Evolutionary conservation across 169 alveolate genomes (phyloP).

Genomic region (Plasmodium sp.): DNA sequence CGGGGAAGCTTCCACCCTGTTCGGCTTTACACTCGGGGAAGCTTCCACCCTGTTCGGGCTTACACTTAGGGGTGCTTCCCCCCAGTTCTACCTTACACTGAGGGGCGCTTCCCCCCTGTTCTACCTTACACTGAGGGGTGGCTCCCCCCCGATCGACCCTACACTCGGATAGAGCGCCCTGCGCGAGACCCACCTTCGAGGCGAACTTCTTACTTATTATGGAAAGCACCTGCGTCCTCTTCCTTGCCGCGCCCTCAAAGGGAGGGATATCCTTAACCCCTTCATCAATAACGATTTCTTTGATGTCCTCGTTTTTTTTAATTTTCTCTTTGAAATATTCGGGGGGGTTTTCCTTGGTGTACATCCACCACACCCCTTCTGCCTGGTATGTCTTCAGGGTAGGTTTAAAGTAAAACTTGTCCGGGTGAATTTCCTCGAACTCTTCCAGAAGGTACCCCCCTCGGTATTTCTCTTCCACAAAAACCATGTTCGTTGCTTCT

Average conservation of each 20-base stretch:
- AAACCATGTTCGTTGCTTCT: conserved; percentile 57
- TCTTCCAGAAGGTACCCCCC: conserved; percentile 67
- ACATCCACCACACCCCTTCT: conserved; percentile 75
- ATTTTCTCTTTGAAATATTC: conserved; percentile 21
- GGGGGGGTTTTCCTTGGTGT: conserved; percentile 61
- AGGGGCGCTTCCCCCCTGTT: neutral
- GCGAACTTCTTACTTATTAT: neutral
- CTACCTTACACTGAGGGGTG: neutral
- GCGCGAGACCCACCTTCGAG: neutral
- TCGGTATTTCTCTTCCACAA: conserved; percentile 57
- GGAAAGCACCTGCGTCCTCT: neutral
- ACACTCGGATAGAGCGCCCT: neutral
- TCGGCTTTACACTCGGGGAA: no score
- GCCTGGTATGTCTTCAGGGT: conserved; percentile 59
- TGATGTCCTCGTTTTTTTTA: neutral
- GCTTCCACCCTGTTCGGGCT: neutral
- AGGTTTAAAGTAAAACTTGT: conserved; percentile 43
- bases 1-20: no score
- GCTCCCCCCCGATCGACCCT: neutral
- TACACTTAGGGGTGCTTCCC: neutral
- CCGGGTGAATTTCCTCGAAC: conserved; percentile 59
- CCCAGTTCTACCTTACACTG: no score
- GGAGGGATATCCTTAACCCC: neutral
- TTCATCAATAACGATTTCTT: conserved; percentile 53
- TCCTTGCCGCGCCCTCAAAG: neutral